Evolutionary conservation across 495 filamentous ascomycete genomes (phyloP), one percentile per base, ranked within the genome.

Genomic region (Hypoxylon cercidicola): DNA sequence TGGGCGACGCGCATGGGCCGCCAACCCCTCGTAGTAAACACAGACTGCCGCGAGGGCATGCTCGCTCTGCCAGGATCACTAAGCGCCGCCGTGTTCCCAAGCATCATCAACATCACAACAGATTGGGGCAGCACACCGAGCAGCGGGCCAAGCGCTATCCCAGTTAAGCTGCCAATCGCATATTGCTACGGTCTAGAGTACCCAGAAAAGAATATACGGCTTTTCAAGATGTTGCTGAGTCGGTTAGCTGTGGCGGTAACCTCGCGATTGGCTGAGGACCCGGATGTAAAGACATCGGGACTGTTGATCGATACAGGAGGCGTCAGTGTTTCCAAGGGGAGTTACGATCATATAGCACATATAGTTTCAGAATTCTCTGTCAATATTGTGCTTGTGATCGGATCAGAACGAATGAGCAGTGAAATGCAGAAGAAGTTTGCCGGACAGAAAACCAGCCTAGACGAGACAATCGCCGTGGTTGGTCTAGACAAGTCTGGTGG

Each of bases 51-150:
- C 37, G 92, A 97, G 77, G 92, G 93, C 40, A 84, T 97, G 83
- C 81, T 97, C 47, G 88, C 84, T 41, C 85, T 97, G 40, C 92
- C 96, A 0, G 93, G 93, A 7, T 94, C 88, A 28, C 71, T 99
- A 51, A 92, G 90, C 45, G 92, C 93, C 0, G 88, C 90, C 9
- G 87, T 90, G 3, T 93, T 97, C 66, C 87, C 87, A 0, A 89
- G 89, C 0, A 87, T 97, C 71, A 85, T 99, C 70, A 93, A 97
- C 72, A 85, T 97, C 1, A 91, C 92, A 69, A 90, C 95, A 51
- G 93, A 93, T 3, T 97, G 92, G 85, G 96, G 96, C 35, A 92
- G 82, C 71, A 93, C 90, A 71, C 93, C 95, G 0, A 96, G 92
- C 65, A 94, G 88, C 57, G 94, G 93, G 2, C 93, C 96, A 6